Percentiles rank a stretch among this genome's conserved stretches.
Conservation (phyloP, 441 rosid genomes). For the Arabidopsis lyrata region DNA sequence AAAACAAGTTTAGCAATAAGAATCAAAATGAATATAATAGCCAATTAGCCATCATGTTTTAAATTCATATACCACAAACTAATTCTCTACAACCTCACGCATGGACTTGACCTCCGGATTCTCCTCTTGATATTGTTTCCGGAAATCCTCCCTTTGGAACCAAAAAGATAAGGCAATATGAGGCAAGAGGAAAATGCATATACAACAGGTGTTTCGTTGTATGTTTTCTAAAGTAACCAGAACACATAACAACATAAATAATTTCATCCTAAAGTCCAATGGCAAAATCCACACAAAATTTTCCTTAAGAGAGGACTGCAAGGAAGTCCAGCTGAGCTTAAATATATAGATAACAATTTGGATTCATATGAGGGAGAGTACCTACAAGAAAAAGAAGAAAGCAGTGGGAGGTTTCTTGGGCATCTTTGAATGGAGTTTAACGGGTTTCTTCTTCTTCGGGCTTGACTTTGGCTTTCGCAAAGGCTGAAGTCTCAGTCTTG, state of each 20-base stretch:
- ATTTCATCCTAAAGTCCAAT: constrained; percentile 15
- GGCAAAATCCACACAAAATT: not conserved
- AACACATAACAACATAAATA: constrained; percentile 11
- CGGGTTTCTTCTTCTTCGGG: constrained; percentile 53
- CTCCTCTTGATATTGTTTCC: constrained; percentile 84
- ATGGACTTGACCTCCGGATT: constrained; percentile 89
- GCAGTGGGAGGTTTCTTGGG: constrained; percentile 98
- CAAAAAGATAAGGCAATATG: constrained; percentile 28
- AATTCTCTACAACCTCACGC: constrained; percentile 75
- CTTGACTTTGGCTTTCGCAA: constrained; percentile 47
- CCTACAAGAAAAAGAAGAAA: constrained; percentile 88
- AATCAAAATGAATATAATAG: constrained; percentile 11
- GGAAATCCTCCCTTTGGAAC: constrained; percentile 80
- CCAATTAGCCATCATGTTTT: not conserved
- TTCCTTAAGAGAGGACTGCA: not conserved
- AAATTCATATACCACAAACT: not conserved
- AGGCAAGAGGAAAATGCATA: constrained; percentile 24
- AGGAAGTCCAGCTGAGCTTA: constrained; percentile 1
- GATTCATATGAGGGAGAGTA: constrained; percentile 5
- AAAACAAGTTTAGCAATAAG: constrained; percentile 8
- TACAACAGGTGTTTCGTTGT: not conserved
- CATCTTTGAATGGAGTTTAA: constrained; percentile 56
- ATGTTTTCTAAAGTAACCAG: constrained; percentile 13
- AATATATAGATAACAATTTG: not conserved
- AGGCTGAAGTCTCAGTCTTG: constrained; percentile 43